A percentile compares a stretch with the other conserved stretches of the same genome.
phyloP scores from a whole-genome alignment of 1,284 basidiomycete genomes.

The Cronartium quercuum region DNA sequence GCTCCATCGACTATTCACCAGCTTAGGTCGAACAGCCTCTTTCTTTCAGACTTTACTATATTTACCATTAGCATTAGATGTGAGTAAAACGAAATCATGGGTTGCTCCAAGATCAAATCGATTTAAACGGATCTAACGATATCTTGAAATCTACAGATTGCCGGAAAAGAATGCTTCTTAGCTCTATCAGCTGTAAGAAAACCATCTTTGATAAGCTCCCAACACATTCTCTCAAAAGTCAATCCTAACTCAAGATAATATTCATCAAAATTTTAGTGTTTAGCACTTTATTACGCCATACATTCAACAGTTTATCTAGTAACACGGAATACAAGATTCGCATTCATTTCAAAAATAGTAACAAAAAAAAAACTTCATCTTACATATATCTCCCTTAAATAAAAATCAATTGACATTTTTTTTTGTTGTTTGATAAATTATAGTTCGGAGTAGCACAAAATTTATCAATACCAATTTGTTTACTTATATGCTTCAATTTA shows the following conservation, averaged over 20 bases:
- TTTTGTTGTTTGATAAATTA: not conserved
- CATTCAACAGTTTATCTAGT: slow-evolving; percentile 44
- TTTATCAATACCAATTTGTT: slow-evolving; percentile 68
- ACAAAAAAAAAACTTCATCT: too few relatives aligned
- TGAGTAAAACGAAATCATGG: not conserved
- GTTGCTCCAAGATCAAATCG: not conserved
- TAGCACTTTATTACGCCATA: slow-evolving; percentile 42
- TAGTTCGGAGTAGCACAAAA: slow-evolving; percentile 42
- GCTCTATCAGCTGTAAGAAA: slow-evolving; percentile 43
- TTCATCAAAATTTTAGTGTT: too few relatives aligned
- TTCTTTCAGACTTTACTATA: slow-evolving; percentile 24
- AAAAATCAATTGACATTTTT: not conserved
- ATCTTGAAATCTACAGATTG: slow-evolving; percentile 41
- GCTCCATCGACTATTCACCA: slow-evolving; percentile 12
- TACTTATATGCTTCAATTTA: slow-evolving; percentile 70
- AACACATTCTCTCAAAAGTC: not conserved
- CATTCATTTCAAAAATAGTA: slow-evolving; percentile 37
- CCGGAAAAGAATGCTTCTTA: slow-evolving; percentile 46
- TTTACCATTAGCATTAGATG: slow-evolving; percentile 29
- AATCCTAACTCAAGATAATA: too few relatives aligned
- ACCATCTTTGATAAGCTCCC: not conserved
- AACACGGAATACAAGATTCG: slow-evolving; percentile 42
- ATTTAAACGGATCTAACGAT: not conserved
- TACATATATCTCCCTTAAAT: too few relatives aligned
- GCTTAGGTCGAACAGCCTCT: slow-evolving; percentile 22